These are phyloP conservation scores for Closterium sp. DNA, from an alignment of 139 green algal genomes.

Conservation along the genomic window DNA sequence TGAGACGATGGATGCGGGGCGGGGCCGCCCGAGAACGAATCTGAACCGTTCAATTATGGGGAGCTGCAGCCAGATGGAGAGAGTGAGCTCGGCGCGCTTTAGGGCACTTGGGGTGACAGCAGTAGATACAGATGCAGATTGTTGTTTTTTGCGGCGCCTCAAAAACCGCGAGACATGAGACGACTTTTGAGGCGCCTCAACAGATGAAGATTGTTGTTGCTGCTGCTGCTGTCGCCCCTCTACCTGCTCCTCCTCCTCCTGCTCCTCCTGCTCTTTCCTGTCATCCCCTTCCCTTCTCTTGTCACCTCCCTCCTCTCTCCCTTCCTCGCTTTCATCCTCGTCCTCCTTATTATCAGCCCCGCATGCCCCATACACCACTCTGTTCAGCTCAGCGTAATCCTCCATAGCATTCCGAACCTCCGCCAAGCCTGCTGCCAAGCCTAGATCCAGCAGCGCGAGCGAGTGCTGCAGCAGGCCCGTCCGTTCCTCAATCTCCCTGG, in stretches of 20 bases:
- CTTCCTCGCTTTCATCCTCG: background rate
- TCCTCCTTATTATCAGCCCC: background rate
- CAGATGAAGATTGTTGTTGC: background rate
- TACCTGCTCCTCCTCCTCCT: no score
- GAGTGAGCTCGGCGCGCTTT: slow-evolving; percentile 2
- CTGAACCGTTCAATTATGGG: slow-evolving; percentile 23
- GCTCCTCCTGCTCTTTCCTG: background rate
- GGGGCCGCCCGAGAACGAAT: slow-evolving; percentile 1
- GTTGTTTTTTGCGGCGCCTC: no score
- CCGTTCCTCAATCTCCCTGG: slow-evolving; percentile 29
- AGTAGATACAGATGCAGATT: background rate
- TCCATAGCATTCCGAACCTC: slow-evolving; percentile 21
- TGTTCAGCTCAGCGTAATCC: slow-evolving; percentile 30
- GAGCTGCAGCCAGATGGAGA: slow-evolving; percentile 27
- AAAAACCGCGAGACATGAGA: no score
- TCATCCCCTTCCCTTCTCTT: background rate
- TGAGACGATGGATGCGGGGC: background rate
- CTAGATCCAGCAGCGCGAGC: slow-evolving; percentile 35
- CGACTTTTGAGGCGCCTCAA: no score
- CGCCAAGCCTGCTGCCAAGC: slow-evolving; percentile 10
- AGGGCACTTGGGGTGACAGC: background rate
- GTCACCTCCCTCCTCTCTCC: background rate
- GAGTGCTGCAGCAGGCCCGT: slow-evolving; percentile 34
- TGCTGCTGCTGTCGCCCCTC: background rate
- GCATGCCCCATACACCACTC: slow-evolving; percentile 33